Conservation (phyloP, 495 filamentous ascomycete species). For the Xylaria palmicola region DNA sequence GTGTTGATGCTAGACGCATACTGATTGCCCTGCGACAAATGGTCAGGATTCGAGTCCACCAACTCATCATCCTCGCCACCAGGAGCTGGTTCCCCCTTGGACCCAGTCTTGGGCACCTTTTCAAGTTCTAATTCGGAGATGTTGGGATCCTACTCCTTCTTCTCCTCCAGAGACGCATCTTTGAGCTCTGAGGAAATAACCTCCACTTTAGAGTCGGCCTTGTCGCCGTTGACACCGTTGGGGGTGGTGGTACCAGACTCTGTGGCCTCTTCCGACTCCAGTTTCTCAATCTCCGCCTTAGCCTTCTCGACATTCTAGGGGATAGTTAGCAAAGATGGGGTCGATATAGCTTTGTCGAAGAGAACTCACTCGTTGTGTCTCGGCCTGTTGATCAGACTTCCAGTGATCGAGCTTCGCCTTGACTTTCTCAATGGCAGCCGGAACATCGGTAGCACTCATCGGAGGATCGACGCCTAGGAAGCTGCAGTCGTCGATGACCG, state of each 20-base stretch:
- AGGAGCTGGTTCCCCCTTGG: neutral
- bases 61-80: neutral
- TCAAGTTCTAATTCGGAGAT: neutral
- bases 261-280: slow-evolving; percentile 56
- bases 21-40: neutral
- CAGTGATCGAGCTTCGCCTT: slow-evolving; percentile 88
- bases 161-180: slow-evolving; percentile 66
- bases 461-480: slow-evolving; percentile 84
- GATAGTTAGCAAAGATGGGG: slow-evolving; percentile 51
- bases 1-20: neutral
- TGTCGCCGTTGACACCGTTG: slow-evolving; percentile 41
- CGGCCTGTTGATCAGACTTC: slow-evolving; percentile 84
- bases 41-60: neutral
- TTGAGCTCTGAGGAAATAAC: slow-evolving; percentile 62
- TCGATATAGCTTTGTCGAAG: neutral
- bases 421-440: slow-evolving; percentile 77
- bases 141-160: slow-evolving; percentile 54
- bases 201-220: slow-evolving; percentile 38
- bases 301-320: slow-evolving; percentile 77
- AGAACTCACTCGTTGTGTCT: slow-evolving; percentile 82
- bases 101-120: neutral
- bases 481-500: slow-evolving; percentile 84
- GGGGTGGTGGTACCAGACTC: slow-evolving; percentile 35
- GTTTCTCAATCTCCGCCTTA: slow-evolving; percentile 60
- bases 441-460: slow-evolving; percentile 77